Conservation (phyloP, 2,329 filamentous ascomycete species). For the Penicillium italicum region DNA sequence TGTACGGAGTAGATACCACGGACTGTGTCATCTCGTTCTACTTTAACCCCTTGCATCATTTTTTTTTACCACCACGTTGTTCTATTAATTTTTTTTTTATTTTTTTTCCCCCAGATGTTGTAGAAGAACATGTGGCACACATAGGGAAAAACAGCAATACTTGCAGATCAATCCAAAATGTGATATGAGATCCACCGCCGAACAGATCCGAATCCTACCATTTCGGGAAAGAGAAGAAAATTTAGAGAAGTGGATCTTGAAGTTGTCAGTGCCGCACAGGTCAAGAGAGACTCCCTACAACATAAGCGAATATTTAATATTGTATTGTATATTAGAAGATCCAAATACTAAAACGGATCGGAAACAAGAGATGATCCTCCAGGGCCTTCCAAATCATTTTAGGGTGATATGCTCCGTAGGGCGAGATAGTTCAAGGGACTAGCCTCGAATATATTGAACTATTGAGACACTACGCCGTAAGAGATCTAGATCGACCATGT, state of each 20-base stretch:
- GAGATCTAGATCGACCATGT: constrained; percentile 1
- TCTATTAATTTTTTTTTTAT: background rate
- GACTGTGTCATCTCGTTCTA: constrained; percentile 9
- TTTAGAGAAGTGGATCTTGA: background rate
- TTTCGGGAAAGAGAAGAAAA: background rate
- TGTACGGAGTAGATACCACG: background rate
- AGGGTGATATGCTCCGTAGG: constrained; percentile 1
- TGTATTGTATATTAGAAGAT: background rate
- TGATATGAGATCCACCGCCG: constrained; percentile 6
- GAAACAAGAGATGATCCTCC: constrained; percentile 1
- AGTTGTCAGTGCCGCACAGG: constrained; percentile 12
- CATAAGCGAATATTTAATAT: too few species aligned
- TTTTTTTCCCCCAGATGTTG: too few species aligned
- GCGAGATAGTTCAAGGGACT: constrained; percentile 3
- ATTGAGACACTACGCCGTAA: constrained; percentile 1
- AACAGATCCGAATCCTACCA: constrained; percentile 1
- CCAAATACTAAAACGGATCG: background rate
- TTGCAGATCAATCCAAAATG: background rate
- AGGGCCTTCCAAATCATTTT: constrained; percentile 19
- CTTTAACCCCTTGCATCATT: constrained; percentile 3
- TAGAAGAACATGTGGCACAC: background rate
- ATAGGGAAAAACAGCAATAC: background rate
- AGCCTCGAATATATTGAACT: constrained; percentile 1
- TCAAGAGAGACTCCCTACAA: too few species aligned
- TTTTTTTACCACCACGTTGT: background rate